Evolutionary conservation across 2,329 filamentous ascomycete species (phyloP), one percentile per base, ranked within the genome.

Genomic region (Lecanicillium sp.): DNA sequence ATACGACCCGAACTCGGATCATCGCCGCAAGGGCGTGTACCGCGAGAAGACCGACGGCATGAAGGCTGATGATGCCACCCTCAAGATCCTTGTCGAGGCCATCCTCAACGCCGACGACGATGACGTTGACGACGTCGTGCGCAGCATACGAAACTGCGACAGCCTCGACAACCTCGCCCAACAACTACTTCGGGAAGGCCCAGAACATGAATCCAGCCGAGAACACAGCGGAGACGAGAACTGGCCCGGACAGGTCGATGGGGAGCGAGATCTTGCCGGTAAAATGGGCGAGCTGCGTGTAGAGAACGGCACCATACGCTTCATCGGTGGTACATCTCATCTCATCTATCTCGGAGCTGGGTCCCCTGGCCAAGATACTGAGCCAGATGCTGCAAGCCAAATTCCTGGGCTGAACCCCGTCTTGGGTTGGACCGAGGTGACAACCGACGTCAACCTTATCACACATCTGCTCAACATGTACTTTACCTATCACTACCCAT

Each of bases 401-500:
- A 62, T 67, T 14, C 68, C 73, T 15, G 71, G 77, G 52, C 80
- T 85, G 44, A 79, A 91, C 52, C 83, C 89, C 4, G 75, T 93
- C 46, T 83, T 81, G 17, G 90, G 85, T 46, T 98, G 93, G 93
- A 95, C 91, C 0, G 79, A 75, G 14, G 89, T 95, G 38, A 95
- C 89, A 2, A 74, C 81, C 43, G 89, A 96, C 62, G 75, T 82
- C 20, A 79, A 86, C 46, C 74, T 95, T 38, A 82, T 96, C 56
- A 78, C 83, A 14, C 91, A 96, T 65, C 79, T 98, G 15, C 81
- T 98, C 62, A 91, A 90, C 60, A 90, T 97, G 87, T 98, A 98
- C 68, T 97, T 97, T 68, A 89, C 84, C 58, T 97, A 91, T 86
- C 93, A 97, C 66, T 97, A 97, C 65, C 84, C 90, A 15, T 97